phyloP scores from a whole-genome alignment of 1,284 basidiomycete species.

The Gomphus sp. region DNA sequence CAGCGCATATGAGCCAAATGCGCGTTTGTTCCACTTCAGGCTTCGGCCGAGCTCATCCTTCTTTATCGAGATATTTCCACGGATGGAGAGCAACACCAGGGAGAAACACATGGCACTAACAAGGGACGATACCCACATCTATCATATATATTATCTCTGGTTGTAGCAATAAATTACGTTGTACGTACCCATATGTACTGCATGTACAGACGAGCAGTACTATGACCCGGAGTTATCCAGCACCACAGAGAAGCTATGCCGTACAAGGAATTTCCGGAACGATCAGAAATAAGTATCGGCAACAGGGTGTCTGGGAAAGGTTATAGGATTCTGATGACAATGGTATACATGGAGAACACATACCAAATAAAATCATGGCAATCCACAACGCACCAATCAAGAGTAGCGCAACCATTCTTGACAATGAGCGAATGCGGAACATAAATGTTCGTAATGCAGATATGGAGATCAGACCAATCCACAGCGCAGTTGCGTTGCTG shows the following conservation, averaged over 20 bases:
- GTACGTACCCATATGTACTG: conserved; percentile 50
- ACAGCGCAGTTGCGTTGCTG: conserved; percentile 4
- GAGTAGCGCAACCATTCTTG: conserved; percentile 9
- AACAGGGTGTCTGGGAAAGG: not conserved
- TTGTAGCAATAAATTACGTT: conserved; percentile 4
- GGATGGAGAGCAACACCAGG: conserved; percentile 7
- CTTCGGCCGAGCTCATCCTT: conserved; percentile 8
- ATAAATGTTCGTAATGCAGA: not conserved
- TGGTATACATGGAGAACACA: conserved; percentile 11
- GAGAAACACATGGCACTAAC: conserved; percentile 11
- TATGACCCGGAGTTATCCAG: conserved; percentile 34
- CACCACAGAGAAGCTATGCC: conserved; percentile 45
- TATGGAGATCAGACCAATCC: not conserved
- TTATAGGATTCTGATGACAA: not conserved
- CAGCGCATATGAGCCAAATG: conserved; percentile 1
- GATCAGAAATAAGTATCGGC: not conserved
- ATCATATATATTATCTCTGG: conserved; percentile 1
- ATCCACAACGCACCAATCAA: conserved; percentile 47
- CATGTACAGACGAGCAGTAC: conserved; percentile 36
- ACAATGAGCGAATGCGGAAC: not conserved
- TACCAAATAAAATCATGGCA: conserved; percentile 38
- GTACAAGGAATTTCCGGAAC: conserved; percentile 26
- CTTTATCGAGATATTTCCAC: not conserved
- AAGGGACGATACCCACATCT: conserved; percentile 11
- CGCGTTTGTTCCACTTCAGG: conserved; percentile 13